A percentile compares a stretch with the other conserved stretches of the same genome.
Evolutionary conservation across 192 early-diverging fungal species (phyloP).

Genomic region (Haplosporangium gracile): DNA sequence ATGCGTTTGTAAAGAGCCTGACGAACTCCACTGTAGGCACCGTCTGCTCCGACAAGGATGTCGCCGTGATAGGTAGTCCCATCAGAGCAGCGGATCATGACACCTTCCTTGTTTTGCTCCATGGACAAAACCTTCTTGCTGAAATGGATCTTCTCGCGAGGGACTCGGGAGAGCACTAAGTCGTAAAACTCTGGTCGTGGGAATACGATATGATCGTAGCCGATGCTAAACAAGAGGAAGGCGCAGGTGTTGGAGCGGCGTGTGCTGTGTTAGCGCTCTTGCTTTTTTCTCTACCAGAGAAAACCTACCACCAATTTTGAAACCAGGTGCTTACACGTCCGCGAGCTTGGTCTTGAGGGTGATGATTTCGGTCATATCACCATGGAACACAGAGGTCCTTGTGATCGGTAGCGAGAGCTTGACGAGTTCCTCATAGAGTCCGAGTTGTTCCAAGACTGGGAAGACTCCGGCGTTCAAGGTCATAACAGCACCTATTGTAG

Average conservation of each 20-base stretch:
- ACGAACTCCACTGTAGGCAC: constrained; percentile 18
- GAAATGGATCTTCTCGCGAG: constrained; percentile 16
- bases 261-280: not conserved
- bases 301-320: no score
- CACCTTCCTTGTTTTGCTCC: constrained; percentile 1
- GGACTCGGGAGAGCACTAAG: constrained; percentile 6
- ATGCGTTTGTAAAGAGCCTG: constrained; percentile 14
- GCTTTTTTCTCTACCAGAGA: not conserved
- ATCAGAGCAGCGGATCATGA: constrained; percentile 14
- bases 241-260: not conserved
- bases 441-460: constrained; percentile 4
- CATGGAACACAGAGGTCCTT: not conserved
- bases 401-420: not conserved
- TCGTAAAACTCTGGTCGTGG: constrained; percentile 17
- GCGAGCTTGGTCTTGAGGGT: no score
- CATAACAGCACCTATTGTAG: constrained; percentile 4
- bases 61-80: constrained; percentile 11
- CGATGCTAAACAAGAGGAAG: not conserved
- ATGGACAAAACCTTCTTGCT: constrained; percentile 14
- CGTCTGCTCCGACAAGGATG: constrained; percentile 32
- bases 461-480: not conserved
- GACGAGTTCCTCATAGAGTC: not conserved
- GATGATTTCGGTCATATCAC: not conserved
- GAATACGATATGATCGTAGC: constrained; percentile 7
- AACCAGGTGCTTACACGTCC: no score